Evolutionary conservation across 208 protist species (phyloP).

Genomic region (Trypanosoma caninum): DNA sequence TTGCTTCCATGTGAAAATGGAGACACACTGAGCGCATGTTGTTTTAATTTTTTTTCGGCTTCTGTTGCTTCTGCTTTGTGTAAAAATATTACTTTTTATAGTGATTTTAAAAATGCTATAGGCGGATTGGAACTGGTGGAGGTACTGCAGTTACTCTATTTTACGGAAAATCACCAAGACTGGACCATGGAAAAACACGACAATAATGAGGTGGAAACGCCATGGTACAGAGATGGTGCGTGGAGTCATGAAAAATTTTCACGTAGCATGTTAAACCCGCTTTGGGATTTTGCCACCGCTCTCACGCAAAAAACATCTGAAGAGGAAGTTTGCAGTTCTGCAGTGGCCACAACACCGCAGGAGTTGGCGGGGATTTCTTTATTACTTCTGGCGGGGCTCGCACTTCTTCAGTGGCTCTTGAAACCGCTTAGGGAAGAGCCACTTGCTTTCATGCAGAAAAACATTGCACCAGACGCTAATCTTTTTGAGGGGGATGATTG

Average conservation of each 20-base stretch:
- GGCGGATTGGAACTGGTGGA: conserved; percentile 15
- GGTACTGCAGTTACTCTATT: conserved; percentile 12
- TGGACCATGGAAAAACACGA: neutral
- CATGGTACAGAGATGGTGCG: conserved; percentile 17
- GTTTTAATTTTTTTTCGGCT: conserved; percentile 9
- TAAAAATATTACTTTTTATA: conserved; percentile 4
- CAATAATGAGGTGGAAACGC: neutral
- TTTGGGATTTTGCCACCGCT: neutral
- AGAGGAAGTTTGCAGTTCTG: neutral
- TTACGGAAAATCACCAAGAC: neutral
- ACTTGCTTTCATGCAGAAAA: conserved; percentile 51
- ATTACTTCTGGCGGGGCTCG: conserved; percentile 32
- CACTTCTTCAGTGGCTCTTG: conserved; percentile 39
- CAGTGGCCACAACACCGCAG: neutral
- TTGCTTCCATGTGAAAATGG: conserved; percentile 9
- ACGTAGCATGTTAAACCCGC: conserved; percentile 7
- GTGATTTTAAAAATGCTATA: conserved; percentile 8
- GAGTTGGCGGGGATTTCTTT: conserved; percentile 10
- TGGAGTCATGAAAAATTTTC: conserved; percentile 19
- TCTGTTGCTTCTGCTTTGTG: conserved; percentile 8
- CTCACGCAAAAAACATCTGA: neutral
- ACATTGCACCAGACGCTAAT: conserved; percentile 45
- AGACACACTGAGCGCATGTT: conserved; percentile 18
- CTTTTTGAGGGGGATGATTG: conserved; percentile 30
- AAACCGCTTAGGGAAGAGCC: conserved; percentile 37